A percentile compares a stretch with the other conserved stretches of the same genome.
Conservation (phyloP, 192 early-diverging fungal species). For the Coemansia reversa region DNA sequence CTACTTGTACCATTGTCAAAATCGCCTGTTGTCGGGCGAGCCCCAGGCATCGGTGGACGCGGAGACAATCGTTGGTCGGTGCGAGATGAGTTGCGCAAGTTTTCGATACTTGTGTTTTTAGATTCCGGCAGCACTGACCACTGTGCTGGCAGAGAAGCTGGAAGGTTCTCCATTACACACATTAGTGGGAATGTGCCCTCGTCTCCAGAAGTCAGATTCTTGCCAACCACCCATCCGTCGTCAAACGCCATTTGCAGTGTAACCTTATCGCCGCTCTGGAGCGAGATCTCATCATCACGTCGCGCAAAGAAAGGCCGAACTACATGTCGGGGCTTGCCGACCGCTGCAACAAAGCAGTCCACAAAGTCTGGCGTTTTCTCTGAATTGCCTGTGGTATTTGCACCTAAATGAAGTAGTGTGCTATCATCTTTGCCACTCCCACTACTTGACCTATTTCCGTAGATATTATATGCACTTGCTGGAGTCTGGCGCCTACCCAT, state of each 20-base stretch:
- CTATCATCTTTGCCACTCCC: conserved; percentile 21
- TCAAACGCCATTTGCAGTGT: conserved; percentile 73
- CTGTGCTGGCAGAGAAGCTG: conserved; percentile 39
- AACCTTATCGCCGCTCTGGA: conserved; percentile 72
- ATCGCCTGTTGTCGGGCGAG: conserved; percentile 3
- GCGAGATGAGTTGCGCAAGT: conserved; percentile 25
- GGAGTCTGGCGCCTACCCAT: conserved; percentile 15
- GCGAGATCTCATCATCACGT: conserved; percentile 73
- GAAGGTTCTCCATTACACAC: conserved; percentile 60
- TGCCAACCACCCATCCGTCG: conserved; percentile 89
- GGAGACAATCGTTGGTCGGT: not conserved
- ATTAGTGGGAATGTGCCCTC: conserved; percentile 85
- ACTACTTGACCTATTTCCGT: not conserved
- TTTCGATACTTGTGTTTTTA: conserved; percentile 31
- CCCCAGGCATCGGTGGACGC: not conserved
- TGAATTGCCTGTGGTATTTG: not conserved
- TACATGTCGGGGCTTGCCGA: conserved; percentile 49
- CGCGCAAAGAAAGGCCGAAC: conserved; percentile 65
- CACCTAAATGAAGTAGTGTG: conserved; percentile 19
- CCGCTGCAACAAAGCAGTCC: conserved; percentile 41
- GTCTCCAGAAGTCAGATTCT: conserved; percentile 66
- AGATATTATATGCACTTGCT: not conserved
- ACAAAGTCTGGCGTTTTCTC: conserved; percentile 38
- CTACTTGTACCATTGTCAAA: not conserved
- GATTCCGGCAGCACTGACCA: conserved; percentile 52